Percentiles rank a stretch among this genome's conserved stretches.
Evolutionary conservation across 1,284 basidiomycete species (phyloP).

Genomic region (Ganoderma lingzhi): DNA sequence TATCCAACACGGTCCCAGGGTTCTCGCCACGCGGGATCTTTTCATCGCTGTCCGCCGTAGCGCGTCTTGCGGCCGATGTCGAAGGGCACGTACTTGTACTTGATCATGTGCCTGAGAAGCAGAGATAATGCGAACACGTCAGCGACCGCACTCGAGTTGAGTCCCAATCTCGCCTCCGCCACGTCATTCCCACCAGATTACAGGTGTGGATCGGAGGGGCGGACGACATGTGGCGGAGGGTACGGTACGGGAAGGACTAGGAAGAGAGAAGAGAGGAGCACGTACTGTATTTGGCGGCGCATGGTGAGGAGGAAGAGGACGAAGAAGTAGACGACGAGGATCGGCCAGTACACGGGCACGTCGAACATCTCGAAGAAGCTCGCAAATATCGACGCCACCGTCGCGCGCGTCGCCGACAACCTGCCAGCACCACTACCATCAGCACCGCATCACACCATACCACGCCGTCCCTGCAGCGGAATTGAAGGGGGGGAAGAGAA

Average conservation of each 20-base stretch:
- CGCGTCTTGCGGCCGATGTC: constrained; percentile 89
- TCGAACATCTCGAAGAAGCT: constrained; percentile 88
- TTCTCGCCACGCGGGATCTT: neutral
- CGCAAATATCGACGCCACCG: constrained; percentile 80
- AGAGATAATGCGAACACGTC: neutral
- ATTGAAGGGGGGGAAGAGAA: neutral
- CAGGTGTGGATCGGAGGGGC: neutral
- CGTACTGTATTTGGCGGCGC: constrained; percentile 93
- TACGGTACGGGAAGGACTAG: too few relatives aligned
- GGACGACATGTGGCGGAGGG: neutral
- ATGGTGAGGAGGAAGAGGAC: constrained; percentile 90
- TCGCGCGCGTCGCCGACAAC: constrained; percentile 93
- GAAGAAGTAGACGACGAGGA: constrained; percentile 93
- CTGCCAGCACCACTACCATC: constrained; percentile 48
- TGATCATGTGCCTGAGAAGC: constrained; percentile 91
- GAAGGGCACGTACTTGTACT: constrained; percentile 95
- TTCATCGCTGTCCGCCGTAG: constrained; percentile 54
- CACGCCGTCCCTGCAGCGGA: neutral
- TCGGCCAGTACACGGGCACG: constrained; percentile 98
- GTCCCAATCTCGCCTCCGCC: neutral
- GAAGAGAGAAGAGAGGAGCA: constrained; percentile 29
- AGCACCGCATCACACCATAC: neutral
- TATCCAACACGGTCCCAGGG: neutral
- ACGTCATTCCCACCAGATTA: neutral
- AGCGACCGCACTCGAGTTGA: neutral